Evolutionary conservation across 345 rosid species (phyloP).

Genomic region (Viola odorata): DNA sequence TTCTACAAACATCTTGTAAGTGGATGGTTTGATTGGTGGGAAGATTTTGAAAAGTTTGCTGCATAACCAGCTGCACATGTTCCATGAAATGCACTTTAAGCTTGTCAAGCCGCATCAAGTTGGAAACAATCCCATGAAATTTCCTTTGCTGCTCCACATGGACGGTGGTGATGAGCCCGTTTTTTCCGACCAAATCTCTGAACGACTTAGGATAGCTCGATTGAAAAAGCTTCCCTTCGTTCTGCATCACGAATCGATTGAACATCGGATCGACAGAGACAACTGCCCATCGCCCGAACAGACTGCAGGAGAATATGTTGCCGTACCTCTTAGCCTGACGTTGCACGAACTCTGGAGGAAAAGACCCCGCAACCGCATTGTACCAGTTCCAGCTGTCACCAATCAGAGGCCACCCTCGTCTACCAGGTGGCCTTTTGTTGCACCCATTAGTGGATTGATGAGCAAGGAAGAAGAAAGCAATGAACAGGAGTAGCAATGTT

Average conservation of each 20-base stretch:
- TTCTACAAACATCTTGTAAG: conserved; percentile 81
- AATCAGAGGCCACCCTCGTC: conserved; percentile 69
- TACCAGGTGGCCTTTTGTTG: conserved; percentile 52
- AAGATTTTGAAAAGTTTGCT: conserved; percentile 34
- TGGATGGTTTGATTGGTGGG: conserved; percentile 42
- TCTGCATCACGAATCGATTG: conserved; percentile 67
- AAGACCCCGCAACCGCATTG: conserved; percentile 71
- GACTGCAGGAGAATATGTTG: conserved; percentile 69
- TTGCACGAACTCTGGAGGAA: conserved; percentile 65
- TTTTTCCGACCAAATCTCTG: conserved; percentile 74
- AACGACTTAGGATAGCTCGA: conserved; percentile 88
- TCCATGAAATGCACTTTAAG: conserved; percentile 60
- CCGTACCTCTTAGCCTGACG: conserved; percentile 67
- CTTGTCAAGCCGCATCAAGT: conserved; percentile 70
- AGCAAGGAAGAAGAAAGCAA: background rate
- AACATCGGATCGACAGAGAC: conserved; percentile 69
- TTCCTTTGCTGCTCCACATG: conserved; percentile 77
- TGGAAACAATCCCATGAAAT: conserved; percentile 74
- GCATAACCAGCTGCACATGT: conserved; percentile 56
- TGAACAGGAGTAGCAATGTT: conserved; percentile 8
- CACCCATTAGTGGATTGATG: background rate
- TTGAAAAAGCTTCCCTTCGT: conserved; percentile 73
- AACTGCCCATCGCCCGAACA: conserved; percentile 69
- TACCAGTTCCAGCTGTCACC: conserved; percentile 75
- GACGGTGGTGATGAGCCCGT: conserved; percentile 70